These are phyloP conservation scores for Argentina anserina DNA, from an alignment of 306 rosid species.

Conservation along the genomic window DNA sequence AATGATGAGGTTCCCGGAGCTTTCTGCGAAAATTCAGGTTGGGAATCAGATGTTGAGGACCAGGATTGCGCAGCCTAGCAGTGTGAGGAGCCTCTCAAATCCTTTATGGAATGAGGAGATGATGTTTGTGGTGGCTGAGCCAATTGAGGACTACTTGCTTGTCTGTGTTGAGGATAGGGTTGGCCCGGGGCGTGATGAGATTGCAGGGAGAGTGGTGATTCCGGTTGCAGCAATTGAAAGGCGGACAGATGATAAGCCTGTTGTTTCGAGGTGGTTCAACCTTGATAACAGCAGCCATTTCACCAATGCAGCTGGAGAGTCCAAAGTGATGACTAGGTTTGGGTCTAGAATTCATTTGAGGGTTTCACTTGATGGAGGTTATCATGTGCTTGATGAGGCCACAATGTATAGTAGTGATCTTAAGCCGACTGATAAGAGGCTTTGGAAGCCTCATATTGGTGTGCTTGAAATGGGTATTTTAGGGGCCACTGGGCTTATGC, in stretches of 20 bases:
- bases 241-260: constrained; percentile 47
- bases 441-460: constrained; percentile 64
- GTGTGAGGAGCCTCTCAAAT: constrained; percentile 46
- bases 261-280: constrained; percentile 55
- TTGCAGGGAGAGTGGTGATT: constrained; percentile 39
- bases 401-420: constrained; percentile 60
- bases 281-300: constrained; percentile 35
- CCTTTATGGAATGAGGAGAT: constrained; percentile 60
- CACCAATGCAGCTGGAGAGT: constrained; percentile 25
- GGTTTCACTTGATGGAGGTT: constrained; percentile 59
- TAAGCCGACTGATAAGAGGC: constrained; percentile 53
- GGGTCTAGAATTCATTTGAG: constrained; percentile 57
- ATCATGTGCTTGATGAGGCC: constrained; percentile 65
- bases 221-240: constrained; percentile 40
- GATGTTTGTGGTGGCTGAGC: constrained; percentile 61
- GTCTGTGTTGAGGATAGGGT: constrained; percentile 46
- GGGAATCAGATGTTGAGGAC: constrained; percentile 55
- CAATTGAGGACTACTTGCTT: constrained; percentile 51
- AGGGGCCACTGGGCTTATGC: constrained; percentile 65
- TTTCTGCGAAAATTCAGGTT: constrained; percentile 43
- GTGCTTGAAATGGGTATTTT: constrained; percentile 60
- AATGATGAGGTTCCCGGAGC: constrained; percentile 51
- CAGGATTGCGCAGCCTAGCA: constrained; percentile 34
- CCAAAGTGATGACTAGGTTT: constrained; percentile 40
- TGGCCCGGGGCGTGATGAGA: constrained; percentile 47